These are phyloP conservation scores for Kwoniella sp. DNA, from an alignment of 768 basidiomycete species.

Conservation along the genomic window DNA sequence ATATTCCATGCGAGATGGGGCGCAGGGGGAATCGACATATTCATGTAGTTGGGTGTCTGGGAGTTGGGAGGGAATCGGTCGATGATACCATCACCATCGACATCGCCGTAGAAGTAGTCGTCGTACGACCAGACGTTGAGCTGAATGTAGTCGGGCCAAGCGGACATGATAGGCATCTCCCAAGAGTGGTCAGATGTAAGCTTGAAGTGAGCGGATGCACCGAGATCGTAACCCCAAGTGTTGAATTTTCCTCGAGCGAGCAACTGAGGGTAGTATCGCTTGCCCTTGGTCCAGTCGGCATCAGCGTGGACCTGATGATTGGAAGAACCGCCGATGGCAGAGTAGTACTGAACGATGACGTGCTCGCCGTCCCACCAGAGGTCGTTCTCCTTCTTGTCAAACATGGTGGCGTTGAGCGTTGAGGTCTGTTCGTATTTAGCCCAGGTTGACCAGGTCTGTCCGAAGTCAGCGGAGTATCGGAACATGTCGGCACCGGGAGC, in stretches of 20 bases:
- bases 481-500: conserved; percentile 85
- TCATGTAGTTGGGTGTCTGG: conserved; percentile 74
- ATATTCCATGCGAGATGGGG: conserved; percentile 88
- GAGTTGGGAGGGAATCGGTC: conserved; percentile 87
- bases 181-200: conserved; percentile 66
- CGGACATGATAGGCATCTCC: conserved; percentile 67
- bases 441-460: conserved; percentile 82
- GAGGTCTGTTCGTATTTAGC: conserved; percentile 68
- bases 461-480: conserved; percentile 85
- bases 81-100: conserved; percentile 80
- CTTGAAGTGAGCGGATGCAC: conserved; percentile 70
- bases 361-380: conserved; percentile 81
- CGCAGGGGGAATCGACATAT: conserved; percentile 84
- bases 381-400: conserved; percentile 57
- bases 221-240: conserved; percentile 85
- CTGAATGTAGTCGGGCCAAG: conserved; percentile 87
- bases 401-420: conserved; percentile 64
- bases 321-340: conserved; percentile 65
- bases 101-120: conserved; percentile 89
- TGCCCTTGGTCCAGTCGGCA: conserved; percentile 61
- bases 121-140: conserved; percentile 89
- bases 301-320: conserved; percentile 78
- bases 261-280: conserved; percentile 80
- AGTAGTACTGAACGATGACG: conserved; percentile 91
- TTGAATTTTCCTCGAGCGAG: conserved; percentile 88